Evolutionary conservation across 1,284 basidiomycete species (phyloP).

Genomic region (Lignosus rhinocerotis): DNA sequence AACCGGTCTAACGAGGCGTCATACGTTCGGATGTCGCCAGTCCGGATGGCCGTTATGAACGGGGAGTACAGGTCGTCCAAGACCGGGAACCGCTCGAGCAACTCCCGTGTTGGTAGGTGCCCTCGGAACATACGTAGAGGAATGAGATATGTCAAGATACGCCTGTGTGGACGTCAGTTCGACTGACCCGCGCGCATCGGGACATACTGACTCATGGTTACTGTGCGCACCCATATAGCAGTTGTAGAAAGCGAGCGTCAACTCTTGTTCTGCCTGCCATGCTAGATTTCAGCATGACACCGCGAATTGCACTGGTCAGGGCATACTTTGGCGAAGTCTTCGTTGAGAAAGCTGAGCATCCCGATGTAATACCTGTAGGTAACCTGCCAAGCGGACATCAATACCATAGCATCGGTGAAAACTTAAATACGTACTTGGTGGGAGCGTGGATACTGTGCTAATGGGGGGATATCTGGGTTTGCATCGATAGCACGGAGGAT

Average conservation of each 20-base stretch:
- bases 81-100: constrained; percentile 72
- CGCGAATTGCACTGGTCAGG: not conserved
- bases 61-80: constrained; percentile 78
- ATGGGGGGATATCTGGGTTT: constrained; percentile 80
- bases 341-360: constrained; percentile 90
- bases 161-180: constrained; percentile 43
- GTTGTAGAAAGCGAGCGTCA: constrained; percentile 80
- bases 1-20: constrained; percentile 73
- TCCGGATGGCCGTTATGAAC: constrained; percentile 77
- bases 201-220: constrained; percentile 75
- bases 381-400: constrained; percentile 48
- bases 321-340: constrained; percentile 80
- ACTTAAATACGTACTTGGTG: constrained; percentile 69
- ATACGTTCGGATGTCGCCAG: constrained; percentile 80
- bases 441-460: constrained; percentile 75
- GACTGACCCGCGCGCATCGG: not conserved
- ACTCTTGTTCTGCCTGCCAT: constrained; percentile 74
- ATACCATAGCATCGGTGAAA: not conserved
- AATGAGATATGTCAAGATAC: constrained; percentile 89
- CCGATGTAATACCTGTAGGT: constrained; percentile 94
- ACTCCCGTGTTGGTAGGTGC: constrained; percentile 70
- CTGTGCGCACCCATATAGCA: constrained; percentile 68
- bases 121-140: constrained; percentile 88
- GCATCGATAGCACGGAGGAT: constrained; percentile 88
- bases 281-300: not conserved